These are phyloP conservation scores for Aspergillus floridensis DNA, from an alignment of 2,329 filamentous ascomycete genomes.

Conservation along the genomic window DNA sequence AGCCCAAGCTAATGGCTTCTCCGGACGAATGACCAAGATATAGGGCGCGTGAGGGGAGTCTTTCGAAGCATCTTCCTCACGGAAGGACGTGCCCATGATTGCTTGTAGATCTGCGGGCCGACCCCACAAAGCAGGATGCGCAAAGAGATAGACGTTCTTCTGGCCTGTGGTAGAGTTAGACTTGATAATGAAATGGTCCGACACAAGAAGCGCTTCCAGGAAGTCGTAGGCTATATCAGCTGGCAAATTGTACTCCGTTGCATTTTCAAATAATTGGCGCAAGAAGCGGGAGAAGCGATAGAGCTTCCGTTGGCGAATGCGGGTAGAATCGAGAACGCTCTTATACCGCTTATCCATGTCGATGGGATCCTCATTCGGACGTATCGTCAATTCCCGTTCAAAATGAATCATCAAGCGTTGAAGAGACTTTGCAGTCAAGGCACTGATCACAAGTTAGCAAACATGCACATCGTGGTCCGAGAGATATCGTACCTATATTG, in stretches of 20 bases:
- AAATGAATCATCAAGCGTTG: conserved; percentile 86
- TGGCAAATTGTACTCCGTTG: conserved; percentile 85
- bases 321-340: conserved; percentile 89
- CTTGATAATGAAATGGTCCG: conserved; percentile 84
- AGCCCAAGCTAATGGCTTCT: conserved; percentile 75
- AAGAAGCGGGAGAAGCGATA: conserved; percentile 91
- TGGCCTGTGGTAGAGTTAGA: conserved; percentile 64
- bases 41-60: conserved; percentile 74
- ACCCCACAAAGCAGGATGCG: conserved; percentile 73
- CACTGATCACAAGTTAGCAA: conserved; percentile 47
- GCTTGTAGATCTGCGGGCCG: conserved; percentile 78
- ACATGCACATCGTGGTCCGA: background rate
- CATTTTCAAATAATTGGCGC: conserved; percentile 92
- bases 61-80: conserved; percentile 65
- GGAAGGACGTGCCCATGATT: conserved; percentile 77
- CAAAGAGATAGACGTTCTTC: conserved; percentile 77
- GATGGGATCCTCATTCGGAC: conserved; percentile 74
- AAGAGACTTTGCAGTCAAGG: conserved; percentile 87
- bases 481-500: conserved; percentile 68
- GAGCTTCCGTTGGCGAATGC: conserved; percentile 91
- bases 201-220: conserved; percentile 74
- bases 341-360: conserved; percentile 99
- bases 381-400: conserved; percentile 81
- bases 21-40: conserved; percentile 78
- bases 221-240: conserved; percentile 70